Base-by-base conservation (phyloP, 2,329 filamentous ascomycete species). In the Podosphaera fusca region DNA sequence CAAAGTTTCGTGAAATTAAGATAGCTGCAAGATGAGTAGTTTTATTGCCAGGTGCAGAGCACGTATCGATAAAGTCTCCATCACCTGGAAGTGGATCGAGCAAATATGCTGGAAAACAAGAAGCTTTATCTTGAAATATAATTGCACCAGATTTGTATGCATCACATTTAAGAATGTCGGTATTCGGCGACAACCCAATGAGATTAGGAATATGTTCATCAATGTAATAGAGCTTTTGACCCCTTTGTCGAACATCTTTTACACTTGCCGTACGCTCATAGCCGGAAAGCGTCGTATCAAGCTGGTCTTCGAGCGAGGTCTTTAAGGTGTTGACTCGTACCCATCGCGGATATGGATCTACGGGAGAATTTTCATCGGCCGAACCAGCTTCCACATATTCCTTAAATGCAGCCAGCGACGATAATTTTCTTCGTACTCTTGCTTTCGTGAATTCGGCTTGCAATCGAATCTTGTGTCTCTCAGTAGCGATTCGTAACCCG, bases 11-110 rank as follows among this genome's bases (percentile, higher is more conserved):
- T 54, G 62, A 61, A 2, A 61, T 55, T 1, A 92, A 65, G 3
- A 95, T 79, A 1, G 87, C 84, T 0, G 89, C 88, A 52, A 94
- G 71, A 68, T 96, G 92, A 6, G 90, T 96, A 1, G 92, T 96
- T 71, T 98, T 98, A 69, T 98, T 98, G 4, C 92, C 92, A 1
- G 92, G 92, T 0, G 92, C 92, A 0, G 92, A 87, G 67, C 90
- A 96, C 0, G 86, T 86, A 69, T 98, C 92, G n/a, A 96, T 79
- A 7, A 94, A 73, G 64, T 92, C 81, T 31, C 87, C 87, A 61
- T 83, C 78, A 58, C 78, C 73, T 7, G 79, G 71, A 0, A 71
- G 71, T 0, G 84, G 80, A 55, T 94, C 75, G 0, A 98, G 73
- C 2, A 98, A 73, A 66, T 92, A 92, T 0, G 90, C 92, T 0